phyloP scores from a whole-genome alignment of 2,329 filamentous ascomycete species.

The Xylariaceae sp. region DNA sequence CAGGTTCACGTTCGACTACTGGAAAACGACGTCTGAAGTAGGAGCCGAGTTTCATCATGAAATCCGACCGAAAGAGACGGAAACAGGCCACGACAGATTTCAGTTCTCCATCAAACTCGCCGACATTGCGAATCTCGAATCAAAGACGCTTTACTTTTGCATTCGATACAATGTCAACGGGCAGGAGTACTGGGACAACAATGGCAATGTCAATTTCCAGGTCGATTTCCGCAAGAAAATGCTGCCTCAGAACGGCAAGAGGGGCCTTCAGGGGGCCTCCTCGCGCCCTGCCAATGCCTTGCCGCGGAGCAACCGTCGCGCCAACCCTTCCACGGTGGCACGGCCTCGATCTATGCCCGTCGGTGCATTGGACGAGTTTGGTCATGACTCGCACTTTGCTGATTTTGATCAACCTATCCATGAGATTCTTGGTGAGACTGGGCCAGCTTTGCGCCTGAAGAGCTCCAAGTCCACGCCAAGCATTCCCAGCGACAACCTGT shows the following conservation, averaged over 20 bases:
- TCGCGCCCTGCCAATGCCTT: slow-evolving; percentile 53
- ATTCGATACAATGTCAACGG: slow-evolving; percentile 83
- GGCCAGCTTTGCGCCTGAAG: slow-evolving; percentile 65
- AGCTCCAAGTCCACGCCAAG: slow-evolving; percentile 61
- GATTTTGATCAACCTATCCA: slow-evolving; percentile 59
- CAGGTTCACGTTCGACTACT: slow-evolving; percentile 94
- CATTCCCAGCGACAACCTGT: slow-evolving; percentile 60
- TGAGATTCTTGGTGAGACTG: slow-evolving; percentile 63
- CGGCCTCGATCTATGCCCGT: slow-evolving; percentile 55
- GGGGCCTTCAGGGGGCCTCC: slow-evolving; percentile 47
- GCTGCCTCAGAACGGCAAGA: slow-evolving; percentile 60
- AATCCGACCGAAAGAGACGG: slow-evolving; percentile 63
- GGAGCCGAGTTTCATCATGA: slow-evolving; percentile 83
- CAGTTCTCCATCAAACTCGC: slow-evolving; percentile 91
- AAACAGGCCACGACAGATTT: slow-evolving; percentile 79
- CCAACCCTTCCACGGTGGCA: slow-evolving; percentile 39
- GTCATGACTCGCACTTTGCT: slow-evolving; percentile 53
- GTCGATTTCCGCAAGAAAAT: slow-evolving; percentile 85
- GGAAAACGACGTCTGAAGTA: slow-evolving; percentile 97
- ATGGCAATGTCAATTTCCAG: slow-evolving; percentile 82
- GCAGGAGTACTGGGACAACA: slow-evolving; percentile 95
- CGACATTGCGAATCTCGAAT: slow-evolving; percentile 86
- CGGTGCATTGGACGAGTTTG: slow-evolving; percentile 69
- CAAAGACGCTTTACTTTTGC: slow-evolving; percentile 90
- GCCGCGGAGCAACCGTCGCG: slow-evolving; percentile 64